phyloP scores from a whole-genome alignment of 2,329 filamentous ascomycete species.

The Aspergillus calidoustus region DNA sequence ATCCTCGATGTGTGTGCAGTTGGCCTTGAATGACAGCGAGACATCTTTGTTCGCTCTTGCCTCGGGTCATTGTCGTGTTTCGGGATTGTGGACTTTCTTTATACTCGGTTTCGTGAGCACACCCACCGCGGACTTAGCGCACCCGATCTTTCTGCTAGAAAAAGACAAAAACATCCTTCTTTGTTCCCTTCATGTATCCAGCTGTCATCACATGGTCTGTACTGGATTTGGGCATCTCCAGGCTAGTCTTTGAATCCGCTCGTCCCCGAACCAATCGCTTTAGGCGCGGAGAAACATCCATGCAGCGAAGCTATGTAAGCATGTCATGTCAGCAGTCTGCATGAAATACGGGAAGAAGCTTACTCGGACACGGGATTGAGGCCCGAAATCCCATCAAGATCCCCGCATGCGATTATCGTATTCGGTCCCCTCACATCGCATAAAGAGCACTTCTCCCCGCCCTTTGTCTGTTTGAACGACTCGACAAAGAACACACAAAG shows the following conservation, averaged over 20 bases:
- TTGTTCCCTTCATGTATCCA: no score
- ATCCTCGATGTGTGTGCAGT: neutral
- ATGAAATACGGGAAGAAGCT: neutral
- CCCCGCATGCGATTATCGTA: neutral
- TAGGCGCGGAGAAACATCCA: no score
- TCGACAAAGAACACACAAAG: neutral
- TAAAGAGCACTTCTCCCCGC: neutral
- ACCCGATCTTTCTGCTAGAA: no score
- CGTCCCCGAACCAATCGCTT: no score
- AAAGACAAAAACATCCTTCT: no score
- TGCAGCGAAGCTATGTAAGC: neutral
- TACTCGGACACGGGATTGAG: neutral
- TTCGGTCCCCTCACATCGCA: neutral
- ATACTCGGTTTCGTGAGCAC: no score
- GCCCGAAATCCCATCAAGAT: neutral
- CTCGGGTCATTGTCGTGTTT: neutral
- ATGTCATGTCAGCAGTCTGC: neutral
- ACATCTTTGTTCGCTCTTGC: neutral
- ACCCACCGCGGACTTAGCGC: no score
- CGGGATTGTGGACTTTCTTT: neutral
- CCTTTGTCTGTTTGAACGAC: neutral
- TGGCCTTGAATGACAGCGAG: neutral
- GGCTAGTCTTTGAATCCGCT: no score
- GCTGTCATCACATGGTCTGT: no score
- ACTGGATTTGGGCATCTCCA: no score